Conservation (phyloP, 2,329 filamentous ascomycete genomes). For the Cryphonectria japonica region DNA sequence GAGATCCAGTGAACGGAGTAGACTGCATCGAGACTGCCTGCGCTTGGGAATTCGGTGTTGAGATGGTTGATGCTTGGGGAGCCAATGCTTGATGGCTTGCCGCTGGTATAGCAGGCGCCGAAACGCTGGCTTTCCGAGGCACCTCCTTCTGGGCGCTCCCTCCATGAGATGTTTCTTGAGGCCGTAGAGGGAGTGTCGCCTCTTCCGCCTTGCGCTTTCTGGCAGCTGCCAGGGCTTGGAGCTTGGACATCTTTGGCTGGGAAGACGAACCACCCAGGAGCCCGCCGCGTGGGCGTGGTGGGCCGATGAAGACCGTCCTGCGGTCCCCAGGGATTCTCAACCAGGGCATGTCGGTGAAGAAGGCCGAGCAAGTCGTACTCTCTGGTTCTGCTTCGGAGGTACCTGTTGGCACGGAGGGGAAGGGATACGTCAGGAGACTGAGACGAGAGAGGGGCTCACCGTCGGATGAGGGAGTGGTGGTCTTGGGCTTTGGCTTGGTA, state of each 20-base stretch:
- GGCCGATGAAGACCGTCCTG: slow-evolving; percentile 66
- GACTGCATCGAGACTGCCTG: background rate
- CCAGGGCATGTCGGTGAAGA: slow-evolving; percentile 89
- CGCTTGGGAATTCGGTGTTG: background rate
- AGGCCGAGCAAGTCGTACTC: slow-evolving; percentile 50
- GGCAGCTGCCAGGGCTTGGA: slow-evolving; percentile 86
- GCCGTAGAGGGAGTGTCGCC: slow-evolving; percentile 15
- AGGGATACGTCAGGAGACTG: slow-evolving; percentile 15
- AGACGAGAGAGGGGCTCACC: slow-evolving; percentile 23
- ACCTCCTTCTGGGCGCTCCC: background rate
- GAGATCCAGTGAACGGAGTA: background rate
- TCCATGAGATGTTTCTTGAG: background rate
- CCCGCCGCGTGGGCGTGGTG: slow-evolving; percentile 57
- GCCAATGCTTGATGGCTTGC: background rate
- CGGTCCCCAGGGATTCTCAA: slow-evolving; percentile 70
- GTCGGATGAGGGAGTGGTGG: slow-evolving; percentile 40
- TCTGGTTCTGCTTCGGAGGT: slow-evolving; percentile 28
- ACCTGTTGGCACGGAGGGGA: slow-evolving; percentile 25
- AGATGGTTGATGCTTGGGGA: background rate
- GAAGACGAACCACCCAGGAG: slow-evolving; percentile 76
- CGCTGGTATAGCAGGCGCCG: background rate
- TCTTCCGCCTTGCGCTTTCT: slow-evolving; percentile 80
- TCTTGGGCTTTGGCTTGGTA: slow-evolving; percentile 42
- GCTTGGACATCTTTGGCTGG: slow-evolving; percentile 78
- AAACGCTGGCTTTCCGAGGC: background rate